Conservation (phyloP, 1,284 basidiomycete species). For the Vanrija humicola region DNA sequence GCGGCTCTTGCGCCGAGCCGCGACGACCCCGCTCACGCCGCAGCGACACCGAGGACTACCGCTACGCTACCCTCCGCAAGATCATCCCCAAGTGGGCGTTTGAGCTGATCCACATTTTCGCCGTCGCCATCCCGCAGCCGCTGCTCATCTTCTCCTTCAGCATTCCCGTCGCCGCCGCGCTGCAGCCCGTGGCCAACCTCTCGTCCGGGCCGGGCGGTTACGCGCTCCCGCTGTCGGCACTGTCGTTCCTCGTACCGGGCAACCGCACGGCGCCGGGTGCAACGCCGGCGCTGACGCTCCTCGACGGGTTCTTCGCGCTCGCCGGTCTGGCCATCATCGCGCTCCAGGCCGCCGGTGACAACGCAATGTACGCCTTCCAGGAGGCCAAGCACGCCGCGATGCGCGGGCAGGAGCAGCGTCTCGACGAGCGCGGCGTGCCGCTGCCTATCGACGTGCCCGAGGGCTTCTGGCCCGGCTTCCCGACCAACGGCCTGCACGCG, state of each 20-base stretch:
- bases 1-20: no score
- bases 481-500: conserved; percentile 77
- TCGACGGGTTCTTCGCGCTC: conserved; percentile 61
- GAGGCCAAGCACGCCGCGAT: conserved; percentile 63
- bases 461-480: conserved; percentile 70
- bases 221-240: no score
- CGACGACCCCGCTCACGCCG: conserved; percentile 48
- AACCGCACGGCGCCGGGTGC: conserved; percentile 2
- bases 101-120: conserved; percentile 73
- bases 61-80: conserved; percentile 73
- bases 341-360: conserved; percentile 78
- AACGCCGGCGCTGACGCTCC: conserved; percentile 52
- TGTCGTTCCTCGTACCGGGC: no score
- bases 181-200: conserved; percentile 6
- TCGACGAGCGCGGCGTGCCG: conserved; percentile 19
- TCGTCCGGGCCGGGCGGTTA: background rate
- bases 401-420: conserved; percentile 3
- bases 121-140: conserved; percentile 57
- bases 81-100: conserved; percentile 67
- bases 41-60: conserved; percentile 68
- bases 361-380: conserved; percentile 80
- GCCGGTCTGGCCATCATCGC: conserved; percentile 58
- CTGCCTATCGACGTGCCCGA: conserved; percentile 44
- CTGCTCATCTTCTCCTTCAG: conserved; percentile 68
- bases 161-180: conserved; percentile 36